Evolutionary conservation across 345 rosid species (phyloP).

Genomic region (Euclidium syriacum): DNA sequence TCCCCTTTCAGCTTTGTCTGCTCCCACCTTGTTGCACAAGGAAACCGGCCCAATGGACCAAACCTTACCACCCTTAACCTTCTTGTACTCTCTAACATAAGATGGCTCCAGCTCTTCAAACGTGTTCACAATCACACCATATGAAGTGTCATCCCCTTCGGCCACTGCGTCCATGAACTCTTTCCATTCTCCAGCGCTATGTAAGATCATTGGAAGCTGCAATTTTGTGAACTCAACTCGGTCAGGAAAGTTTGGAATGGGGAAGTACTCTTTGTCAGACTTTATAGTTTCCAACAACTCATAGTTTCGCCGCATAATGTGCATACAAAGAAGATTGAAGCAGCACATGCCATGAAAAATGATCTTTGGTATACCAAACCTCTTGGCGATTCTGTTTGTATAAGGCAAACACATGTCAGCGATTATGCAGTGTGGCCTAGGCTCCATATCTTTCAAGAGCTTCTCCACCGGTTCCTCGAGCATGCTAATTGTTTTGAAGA

Average conservation of each 20-base stretch:
- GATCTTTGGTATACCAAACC: constrained; percentile 43
- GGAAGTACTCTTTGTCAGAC: constrained; percentile 34
- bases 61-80: constrained; percentile 33
- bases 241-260: constrained; percentile 39
- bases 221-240: constrained; percentile 34
- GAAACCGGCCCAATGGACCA: constrained; percentile 73
- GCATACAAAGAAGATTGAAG: constrained; percentile 40
- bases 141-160: constrained; percentile 42
- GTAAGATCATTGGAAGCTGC: constrained; percentile 43
- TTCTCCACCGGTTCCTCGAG: constrained; percentile 41
- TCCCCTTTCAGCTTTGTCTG: constrained; percentile 52
- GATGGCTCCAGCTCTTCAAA: constrained; percentile 43
- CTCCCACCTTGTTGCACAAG: constrained; percentile 27
- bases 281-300: constrained; percentile 31
- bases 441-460: constrained; percentile 17
- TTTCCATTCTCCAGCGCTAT: constrained; percentile 34
- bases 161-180: constrained; percentile 42
- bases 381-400: too few relatives aligned
- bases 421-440: constrained; percentile 49
- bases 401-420: constrained; percentile 53
- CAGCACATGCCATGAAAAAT: constrained; percentile 58
- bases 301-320: constrained; percentile 20
- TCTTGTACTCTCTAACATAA: constrained; percentile 25
- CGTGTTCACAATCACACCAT: constrained; percentile 47
- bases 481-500: constrained; percentile 34